Base-by-base conservation (phyloP, 1,284 basidiomycete genomes). In the Fomitopsis pinicola region DNA sequence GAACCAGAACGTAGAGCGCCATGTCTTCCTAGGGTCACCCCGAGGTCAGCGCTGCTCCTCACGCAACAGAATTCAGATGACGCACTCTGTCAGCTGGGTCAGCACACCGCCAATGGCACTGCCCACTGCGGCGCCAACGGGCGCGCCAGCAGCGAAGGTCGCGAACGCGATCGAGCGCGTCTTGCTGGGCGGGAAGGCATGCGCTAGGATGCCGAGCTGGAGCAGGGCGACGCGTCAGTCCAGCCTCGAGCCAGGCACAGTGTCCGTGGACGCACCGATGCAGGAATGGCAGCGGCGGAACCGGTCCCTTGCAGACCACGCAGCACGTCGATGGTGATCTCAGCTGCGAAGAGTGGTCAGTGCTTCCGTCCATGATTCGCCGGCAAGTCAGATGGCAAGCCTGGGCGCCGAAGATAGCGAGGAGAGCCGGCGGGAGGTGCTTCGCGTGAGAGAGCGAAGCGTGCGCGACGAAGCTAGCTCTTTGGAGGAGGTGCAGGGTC, bases 81-180 rank as follows among this genome's bases (percentile, higher is more conserved):
- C 67, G 42, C 64, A 83, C 82, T 71, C 68, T 1, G 88, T 84
- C 35, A 86, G 81, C 66, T 92, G 82, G 0, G 86, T 89, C 22
- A 95, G 76, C 2, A 89, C 75, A 36, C 91, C 92, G 10, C 92
- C 92, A 4, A 90, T 67, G 0, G 85, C 73, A 7, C 81, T 79
- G 0, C 92, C 92, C 7, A 94, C 73, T 0, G 84, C 87, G 0
- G 81, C 87, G 0, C 92, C 94, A 0, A 95, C 73, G 0, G 94
- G 92, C 4, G 91, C 92, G 17, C 94, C 93, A 0, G 92, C 84
- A 4, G 86, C 80, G 63, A 93, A 94, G 0, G 87, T 86, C 0
- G 92, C 85, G 65, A 94, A 94, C 0, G 91, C 92, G 0, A 85
- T 74, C 0, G 88, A 85, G 5, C 93, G 82, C 1, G 85, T 80